Evolutionary conservation across 2,329 filamentous ascomycete genomes (phyloP), one percentile per base, ranked within the genome.

Genomic region (Aspergillus sp.): DNA sequence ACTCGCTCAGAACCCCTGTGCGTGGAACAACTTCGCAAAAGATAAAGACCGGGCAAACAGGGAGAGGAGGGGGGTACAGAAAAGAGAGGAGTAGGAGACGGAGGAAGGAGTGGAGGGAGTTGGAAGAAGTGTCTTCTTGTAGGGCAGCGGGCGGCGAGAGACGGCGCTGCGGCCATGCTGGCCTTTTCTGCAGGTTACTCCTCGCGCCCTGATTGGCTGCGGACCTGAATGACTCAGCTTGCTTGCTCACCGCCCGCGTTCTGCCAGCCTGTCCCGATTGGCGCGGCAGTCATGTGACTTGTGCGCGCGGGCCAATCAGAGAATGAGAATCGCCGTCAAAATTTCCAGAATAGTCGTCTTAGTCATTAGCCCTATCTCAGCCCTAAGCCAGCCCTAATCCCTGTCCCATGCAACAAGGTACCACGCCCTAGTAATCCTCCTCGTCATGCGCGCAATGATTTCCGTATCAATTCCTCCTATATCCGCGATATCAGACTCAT

Each of bases 121-220:
- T 29, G 33, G 40, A 41, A 36, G 31, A 40, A 42, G 37, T 44
- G 35, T 24, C 33, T 20, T 24, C 29, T 36, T 36, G 41, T 41
- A 43, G 39, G 35, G 27, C 35, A 36, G 40, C 37, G 32, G 39
- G 44, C 44, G 44, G 47, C 48, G 41, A 47, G n/a, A 51, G 41
- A 39, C 45, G 39, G 40, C 47, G 41, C 49, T 54, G 53, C 53
- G 55, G 56, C 60, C 58, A 63, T 55, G 51, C 53, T 64, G 60
- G 58, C 60, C 60, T 64, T 62, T 64, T 63, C 58, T 49, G 52
- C 48, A 55, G 57, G 55, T 55, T 58, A 64, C 57, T 64, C 40
- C 49, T 57, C 51, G 44, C 12, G 6, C 24, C 17, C 2, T 53
- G 41, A 62, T 64, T 64, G 61, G 61, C 34, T 30, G 37, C 11